phyloP scores from a whole-genome alignment of 345 rosid species.

The Aquilaria yunnanensis region DNA sequence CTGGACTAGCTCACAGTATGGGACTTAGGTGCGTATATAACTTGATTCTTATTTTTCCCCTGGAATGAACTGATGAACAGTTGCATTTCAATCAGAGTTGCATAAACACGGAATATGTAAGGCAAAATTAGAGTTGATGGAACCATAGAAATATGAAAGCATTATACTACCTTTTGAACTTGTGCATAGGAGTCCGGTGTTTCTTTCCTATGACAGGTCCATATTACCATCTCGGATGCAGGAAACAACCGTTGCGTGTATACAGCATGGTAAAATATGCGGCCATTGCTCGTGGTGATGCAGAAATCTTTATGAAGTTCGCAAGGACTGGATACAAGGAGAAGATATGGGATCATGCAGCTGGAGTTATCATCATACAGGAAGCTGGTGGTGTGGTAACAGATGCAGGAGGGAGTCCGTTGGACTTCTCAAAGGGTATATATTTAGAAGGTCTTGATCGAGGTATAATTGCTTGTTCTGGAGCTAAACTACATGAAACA shows the following conservation, averaged over 20 bases:
- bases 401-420: constrained; percentile 39
- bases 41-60: background rate
- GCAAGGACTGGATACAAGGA: constrained; percentile 52
- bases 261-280: constrained; percentile 61
- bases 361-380: constrained; percentile 39
- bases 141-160: no score
- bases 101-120: no score
- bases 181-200: no score
- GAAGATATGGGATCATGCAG: constrained; percentile 62
- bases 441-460: constrained; percentile 46
- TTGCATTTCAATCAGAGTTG: no score
- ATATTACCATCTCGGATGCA: constrained; percentile 11
- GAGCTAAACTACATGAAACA: constrained; percentile 33
- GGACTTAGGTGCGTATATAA: constrained; percentile 32
- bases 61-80: no score
- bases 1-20: constrained; percentile 53
- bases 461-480: constrained; percentile 42
- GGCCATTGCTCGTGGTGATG: constrained; percentile 52
- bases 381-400: constrained; percentile 56
- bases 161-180: no score
- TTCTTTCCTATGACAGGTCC: no score
- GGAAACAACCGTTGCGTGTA: constrained; percentile 48
- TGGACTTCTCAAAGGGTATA: constrained; percentile 42
- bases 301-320: constrained; percentile 49
- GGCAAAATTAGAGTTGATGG: no score